A percentile compares a stretch with the other conserved stretches of the same genome.
Evolutionary conservation across 169 alveolate species (phyloP).

Genomic region (Cryptosporidium tyzzeri): DNA sequence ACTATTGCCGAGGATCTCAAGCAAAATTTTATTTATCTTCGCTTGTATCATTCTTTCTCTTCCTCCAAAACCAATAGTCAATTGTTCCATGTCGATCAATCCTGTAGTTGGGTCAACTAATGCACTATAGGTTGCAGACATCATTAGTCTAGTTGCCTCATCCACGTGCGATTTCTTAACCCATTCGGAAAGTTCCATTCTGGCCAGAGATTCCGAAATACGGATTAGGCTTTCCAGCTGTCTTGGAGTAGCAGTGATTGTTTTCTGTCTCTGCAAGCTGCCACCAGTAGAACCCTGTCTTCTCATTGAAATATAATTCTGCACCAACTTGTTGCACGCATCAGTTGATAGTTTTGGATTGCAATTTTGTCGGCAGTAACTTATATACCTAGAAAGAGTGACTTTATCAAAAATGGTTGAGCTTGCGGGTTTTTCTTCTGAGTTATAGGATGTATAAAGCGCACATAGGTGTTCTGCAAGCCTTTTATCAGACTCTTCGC

Average conservation of each 20-base stretch:
- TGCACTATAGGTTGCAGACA: conserved; percentile 97
- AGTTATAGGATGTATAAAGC: conserved; percentile 66
- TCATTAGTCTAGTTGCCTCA: conserved; percentile 97
- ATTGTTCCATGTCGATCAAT: conserved; percentile 94
- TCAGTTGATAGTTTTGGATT: conserved; percentile 92
- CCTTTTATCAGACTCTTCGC: conserved; percentile 78
- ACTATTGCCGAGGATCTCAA: conserved; percentile 30
- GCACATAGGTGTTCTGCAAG: conserved; percentile 83
- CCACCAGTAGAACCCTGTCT: conserved; percentile 84
- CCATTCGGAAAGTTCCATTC: conserved; percentile 91
- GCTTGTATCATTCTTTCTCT: conserved; percentile 60
- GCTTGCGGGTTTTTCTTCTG: conserved; percentile 16
- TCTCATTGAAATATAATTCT: conserved; percentile 92
- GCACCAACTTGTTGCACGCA: conserved; percentile 86
- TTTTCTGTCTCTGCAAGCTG: conserved; percentile 75
- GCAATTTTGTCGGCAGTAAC: conserved; percentile 92
- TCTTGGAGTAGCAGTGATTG: conserved; percentile 96
- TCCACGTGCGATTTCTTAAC: conserved; percentile 93
- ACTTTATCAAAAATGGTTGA: conserved; percentile 81
- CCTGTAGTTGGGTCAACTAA: conserved; percentile 99
- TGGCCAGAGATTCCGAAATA: conserved; percentile 96
- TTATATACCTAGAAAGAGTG: conserved; percentile 88
- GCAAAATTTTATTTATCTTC: conserved; percentile 19
- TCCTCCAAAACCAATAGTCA: conserved; percentile 88
- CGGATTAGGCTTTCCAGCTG: conserved; percentile 97